phyloP scores from a whole-genome alignment of 2,329 filamentous ascomycete species.

The Trichoderma hamatum region DNA sequence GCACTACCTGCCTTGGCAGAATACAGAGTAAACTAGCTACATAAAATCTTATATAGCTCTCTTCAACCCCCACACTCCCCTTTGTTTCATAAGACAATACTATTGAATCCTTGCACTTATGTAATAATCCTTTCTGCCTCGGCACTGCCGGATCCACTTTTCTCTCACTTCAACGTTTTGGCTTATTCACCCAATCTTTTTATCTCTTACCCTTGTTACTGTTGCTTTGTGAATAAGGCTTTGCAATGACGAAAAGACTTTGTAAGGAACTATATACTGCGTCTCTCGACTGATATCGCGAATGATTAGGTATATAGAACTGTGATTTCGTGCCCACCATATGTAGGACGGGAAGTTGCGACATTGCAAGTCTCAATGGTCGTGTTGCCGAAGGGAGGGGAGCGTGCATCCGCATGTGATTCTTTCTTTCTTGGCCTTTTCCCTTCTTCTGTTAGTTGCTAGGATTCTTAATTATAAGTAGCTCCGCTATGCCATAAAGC shows the following conservation, averaged over 20 bases:
- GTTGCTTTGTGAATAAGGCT: not conserved
- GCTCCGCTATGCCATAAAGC: not conserved
- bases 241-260: not conserved
- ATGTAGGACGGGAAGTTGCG: not conserved
- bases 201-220: not conserved
- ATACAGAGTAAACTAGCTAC: too few relatives aligned
- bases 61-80: not conserved
- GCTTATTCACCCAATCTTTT: not conserved
- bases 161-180: not conserved
- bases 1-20: too few relatives aligned
- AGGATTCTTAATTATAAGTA: not conserved
- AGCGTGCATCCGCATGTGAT: not conserved
- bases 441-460: not conserved
- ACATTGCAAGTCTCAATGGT: not conserved
- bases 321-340: too few relatives aligned
- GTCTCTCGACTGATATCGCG: not conserved
- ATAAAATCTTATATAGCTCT: not conserved
- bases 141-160: not conserved
- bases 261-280: not conserved
- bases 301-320: too few relatives aligned
- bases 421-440: not conserved
- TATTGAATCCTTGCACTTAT: not conserved
- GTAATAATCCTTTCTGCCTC: not conserved
- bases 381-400: not conserved
- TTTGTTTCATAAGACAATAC: not conserved